A percentile compares a stretch with the other conserved stretches of the same genome.
Evolutionary conservation across 2,329 filamentous ascomycete genomes (phyloP).

Genomic region (Aspergillus arachidicola): DNA sequence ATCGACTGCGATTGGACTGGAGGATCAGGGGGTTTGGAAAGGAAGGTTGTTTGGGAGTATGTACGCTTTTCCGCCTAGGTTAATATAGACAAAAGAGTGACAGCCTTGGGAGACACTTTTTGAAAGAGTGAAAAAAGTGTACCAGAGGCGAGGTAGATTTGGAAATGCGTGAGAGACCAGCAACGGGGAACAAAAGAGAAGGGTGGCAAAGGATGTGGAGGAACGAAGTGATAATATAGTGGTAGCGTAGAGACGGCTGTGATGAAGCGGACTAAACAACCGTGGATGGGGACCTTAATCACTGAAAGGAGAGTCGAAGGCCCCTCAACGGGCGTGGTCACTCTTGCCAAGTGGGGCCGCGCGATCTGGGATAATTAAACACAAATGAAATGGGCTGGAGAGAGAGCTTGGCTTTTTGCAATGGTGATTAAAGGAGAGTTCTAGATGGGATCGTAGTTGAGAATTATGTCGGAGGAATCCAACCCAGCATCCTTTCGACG

Average conservation of each 20-base stretch:
- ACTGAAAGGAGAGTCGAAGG: constrained; percentile 17
- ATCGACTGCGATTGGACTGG: constrained; percentile 34
- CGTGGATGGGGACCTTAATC: constrained; percentile 10
- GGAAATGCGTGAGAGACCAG: constrained; percentile 16
- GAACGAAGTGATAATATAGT: constrained; percentile 23
- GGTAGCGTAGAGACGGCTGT: constrained; percentile 9
- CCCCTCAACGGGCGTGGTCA: constrained; percentile 10
- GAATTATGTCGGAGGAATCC: not conserved
- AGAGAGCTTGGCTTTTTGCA: not conserved
- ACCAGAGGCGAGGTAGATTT: constrained; percentile 20
- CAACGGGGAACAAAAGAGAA: constrained; percentile 19
- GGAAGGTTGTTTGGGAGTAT: constrained; percentile 10
- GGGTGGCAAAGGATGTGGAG: constrained; percentile 14
- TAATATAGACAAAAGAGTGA: constrained; percentile 35
- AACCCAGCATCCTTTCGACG: not conserved
- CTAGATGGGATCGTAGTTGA: not conserved
- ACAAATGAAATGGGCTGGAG: constrained; percentile 16
- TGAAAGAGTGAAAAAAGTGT: constrained; percentile 36
- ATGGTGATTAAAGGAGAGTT: not conserved
- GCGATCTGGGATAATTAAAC: constrained; percentile 24
- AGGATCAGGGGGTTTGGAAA: not conserved
- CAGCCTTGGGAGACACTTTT: constrained; percentile 34
- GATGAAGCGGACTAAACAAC: not conserved
- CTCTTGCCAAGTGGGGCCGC: constrained; percentile 20
- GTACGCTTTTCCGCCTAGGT: constrained; percentile 18